Evolutionary conservation across 139 green algal genomes (phyloP).

Genomic region (Closterium sp.): DNA sequence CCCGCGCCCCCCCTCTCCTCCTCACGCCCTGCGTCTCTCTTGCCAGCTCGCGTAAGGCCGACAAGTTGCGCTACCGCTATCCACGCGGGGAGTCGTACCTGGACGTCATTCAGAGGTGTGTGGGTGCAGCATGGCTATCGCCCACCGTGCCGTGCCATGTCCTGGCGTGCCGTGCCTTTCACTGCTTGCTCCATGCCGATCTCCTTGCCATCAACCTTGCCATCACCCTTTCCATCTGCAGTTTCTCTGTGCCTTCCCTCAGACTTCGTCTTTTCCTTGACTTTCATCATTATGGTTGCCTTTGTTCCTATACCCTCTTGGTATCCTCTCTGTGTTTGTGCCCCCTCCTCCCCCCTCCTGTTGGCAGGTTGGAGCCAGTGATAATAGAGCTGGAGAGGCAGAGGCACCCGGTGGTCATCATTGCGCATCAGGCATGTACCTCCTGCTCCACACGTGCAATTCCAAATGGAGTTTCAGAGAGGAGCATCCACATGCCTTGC

Average conservation of each 20-base stretch:
- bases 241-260: too few relatives aligned
- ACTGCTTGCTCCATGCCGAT: too few relatives aligned
- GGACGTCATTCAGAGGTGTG: constrained; percentile 57
- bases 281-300: too few relatives aligned
- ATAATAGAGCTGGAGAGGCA: constrained; percentile 52
- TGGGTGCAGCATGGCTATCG: neutral
- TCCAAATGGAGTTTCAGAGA: too few relatives aligned
- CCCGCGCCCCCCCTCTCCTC: too few relatives aligned
- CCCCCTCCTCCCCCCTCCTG: neutral
- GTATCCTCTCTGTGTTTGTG: neutral
- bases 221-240: too few relatives aligned
- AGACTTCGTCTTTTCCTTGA: too few relatives aligned
- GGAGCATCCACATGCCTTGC: too few relatives aligned
- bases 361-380: constrained; percentile 47
- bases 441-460: too few relatives aligned
- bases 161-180: neutral
- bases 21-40: too few relatives aligned
- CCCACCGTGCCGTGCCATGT: neutral
- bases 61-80: constrained; percentile 57
- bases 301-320: too few relatives aligned
- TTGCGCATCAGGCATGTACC: constrained; percentile 51
- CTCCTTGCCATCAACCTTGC: too few relatives aligned
- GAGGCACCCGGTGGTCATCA: constrained; percentile 47
- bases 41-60: constrained; percentile 21
- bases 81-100: constrained; percentile 61